Evolutionary conservation across 2,329 filamentous ascomycete species (phyloP).

Genomic region (Epichloe scottii): DNA sequence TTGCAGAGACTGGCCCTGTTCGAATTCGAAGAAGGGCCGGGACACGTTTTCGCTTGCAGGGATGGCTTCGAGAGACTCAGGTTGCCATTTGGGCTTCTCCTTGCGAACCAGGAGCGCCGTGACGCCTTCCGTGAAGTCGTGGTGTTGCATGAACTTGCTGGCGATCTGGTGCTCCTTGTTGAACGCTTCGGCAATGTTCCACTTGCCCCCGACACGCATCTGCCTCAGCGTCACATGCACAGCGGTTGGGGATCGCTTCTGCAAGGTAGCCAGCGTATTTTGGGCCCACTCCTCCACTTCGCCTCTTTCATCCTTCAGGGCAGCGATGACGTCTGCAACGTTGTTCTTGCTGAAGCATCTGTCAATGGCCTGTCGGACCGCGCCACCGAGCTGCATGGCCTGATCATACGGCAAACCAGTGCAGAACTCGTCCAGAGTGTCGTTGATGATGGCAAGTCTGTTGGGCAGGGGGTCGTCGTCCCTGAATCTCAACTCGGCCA

Average conservation of each 20-base stretch:
- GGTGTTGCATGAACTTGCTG: conserved; percentile 75
- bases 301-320: conserved; percentile 43
- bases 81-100: conserved; percentile 61
- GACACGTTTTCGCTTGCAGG: conserved; percentile 38
- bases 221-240: conserved; percentile 76
- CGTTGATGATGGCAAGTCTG: conserved; percentile 63
- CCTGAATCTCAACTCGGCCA: conserved; percentile 79
- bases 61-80: conserved; percentile 58
- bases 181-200: conserved; percentile 80
- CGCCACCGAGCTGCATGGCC: conserved; percentile 53
- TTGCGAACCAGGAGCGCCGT: conserved; percentile 65
- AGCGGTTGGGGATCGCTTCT: conserved; percentile 70
- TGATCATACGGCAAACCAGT: conserved; percentile 72
- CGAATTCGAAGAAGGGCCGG: conserved; percentile 55
- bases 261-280: conserved; percentile 62
- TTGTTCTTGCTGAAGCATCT: conserved; percentile 60
- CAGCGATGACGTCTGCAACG: conserved; percentile 56
- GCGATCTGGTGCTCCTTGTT: conserved; percentile 76
- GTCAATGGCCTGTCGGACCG: conserved; percentile 71
- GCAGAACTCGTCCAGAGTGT: conserved; percentile 82
- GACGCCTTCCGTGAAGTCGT: conserved; percentile 90
- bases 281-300: conserved; percentile 61
- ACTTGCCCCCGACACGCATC: conserved; percentile 61
- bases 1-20: conserved; percentile 34
- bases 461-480: conserved; percentile 55